Percentiles rank a stretch among this genome's conserved stretches.
phyloP scores from a whole-genome alignment of 495 filamentous ascomycete genomes.

The Gamarada debralockiae region DNA sequence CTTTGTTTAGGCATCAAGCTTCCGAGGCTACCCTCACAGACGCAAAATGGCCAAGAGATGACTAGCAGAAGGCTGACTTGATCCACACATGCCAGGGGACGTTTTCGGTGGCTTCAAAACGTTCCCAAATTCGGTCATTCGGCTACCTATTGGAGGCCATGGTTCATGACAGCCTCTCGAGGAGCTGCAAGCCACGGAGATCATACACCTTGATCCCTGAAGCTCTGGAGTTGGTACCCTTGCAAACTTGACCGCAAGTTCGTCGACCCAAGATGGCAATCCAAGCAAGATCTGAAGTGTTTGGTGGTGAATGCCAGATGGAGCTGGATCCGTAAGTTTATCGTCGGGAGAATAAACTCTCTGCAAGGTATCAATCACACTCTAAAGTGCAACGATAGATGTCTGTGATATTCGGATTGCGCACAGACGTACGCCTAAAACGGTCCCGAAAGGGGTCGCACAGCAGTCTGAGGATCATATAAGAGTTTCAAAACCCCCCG shows the following conservation, averaged over 20 bases:
- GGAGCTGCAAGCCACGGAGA: slow-evolving; percentile 28
- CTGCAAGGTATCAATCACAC: slow-evolving; percentile 11
- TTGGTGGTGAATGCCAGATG: slow-evolving; percentile 16
- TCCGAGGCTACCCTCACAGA: not conserved
- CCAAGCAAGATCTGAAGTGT: slow-evolving; percentile 19
- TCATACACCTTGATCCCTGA: slow-evolving; percentile 23
- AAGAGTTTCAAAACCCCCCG: slow-evolving; percentile 28
- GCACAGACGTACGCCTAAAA: slow-evolving; percentile 27
- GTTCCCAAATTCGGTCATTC: slow-evolving; percentile 12
- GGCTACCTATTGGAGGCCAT: slow-evolving; percentile 23
- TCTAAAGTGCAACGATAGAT: slow-evolving; percentile 20
- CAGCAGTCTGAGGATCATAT: slow-evolving; percentile 26
- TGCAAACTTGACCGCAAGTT: slow-evolving; percentile 27
- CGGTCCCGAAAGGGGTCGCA: slow-evolving; percentile 24
- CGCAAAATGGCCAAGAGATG: not conserved
- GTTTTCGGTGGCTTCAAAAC: slow-evolving; percentile 14
- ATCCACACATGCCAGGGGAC: slow-evolving; percentile 4
- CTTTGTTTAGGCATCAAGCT: slow-evolving; percentile 25
- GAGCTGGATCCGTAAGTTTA: slow-evolving; percentile 12
- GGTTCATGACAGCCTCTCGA: slow-evolving; percentile 25
- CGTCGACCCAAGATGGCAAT: slow-evolving; percentile 13
- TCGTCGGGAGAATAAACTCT: slow-evolving; percentile 16
- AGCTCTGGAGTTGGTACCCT: slow-evolving; percentile 16
- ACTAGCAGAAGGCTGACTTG: not conserved
- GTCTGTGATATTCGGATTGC: slow-evolving; percentile 22